These are phyloP conservation scores for Saposhnikovia divaricata DNA, from an alignment of 129 eudicot genomes.

Conservation along the genomic window DNA sequence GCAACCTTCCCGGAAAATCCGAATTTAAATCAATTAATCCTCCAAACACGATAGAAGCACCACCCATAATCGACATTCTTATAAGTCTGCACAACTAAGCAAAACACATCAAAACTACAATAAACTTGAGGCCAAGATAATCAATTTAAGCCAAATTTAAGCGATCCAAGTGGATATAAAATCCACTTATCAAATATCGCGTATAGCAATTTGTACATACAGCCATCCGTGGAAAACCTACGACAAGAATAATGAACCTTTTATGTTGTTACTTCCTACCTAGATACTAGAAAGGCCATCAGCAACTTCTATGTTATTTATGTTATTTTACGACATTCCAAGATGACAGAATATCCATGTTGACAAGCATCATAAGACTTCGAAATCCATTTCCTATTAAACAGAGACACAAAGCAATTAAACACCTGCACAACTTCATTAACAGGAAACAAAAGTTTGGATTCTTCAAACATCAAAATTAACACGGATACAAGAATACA, in stretches of 20 bases:
- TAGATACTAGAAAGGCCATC: slow-evolving; percentile 7
- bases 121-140: too few relatives aligned
- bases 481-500: background rate
- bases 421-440: background rate
- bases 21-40: too few relatives aligned
- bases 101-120: too few relatives aligned
- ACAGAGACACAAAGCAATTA: background rate
- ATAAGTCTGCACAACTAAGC: too few relatives aligned
- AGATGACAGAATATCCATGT: background rate
- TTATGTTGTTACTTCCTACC: background rate
- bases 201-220: background rate
- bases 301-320: background rate
- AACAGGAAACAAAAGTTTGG: too few relatives aligned
- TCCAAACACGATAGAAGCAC: too few relatives aligned
- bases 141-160: too few relatives aligned
- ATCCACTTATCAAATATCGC: too few relatives aligned
- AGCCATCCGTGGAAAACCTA: background rate
- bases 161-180: too few relatives aligned
- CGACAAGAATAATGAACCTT: background rate
- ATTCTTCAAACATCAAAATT: background rate
- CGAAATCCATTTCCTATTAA: slow-evolving; percentile 41
- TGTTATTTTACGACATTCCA: background rate
- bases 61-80: too few relatives aligned
- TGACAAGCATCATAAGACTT: slow-evolving; percentile 12
- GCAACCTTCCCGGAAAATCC: too few relatives aligned